These are phyloP conservation scores for Fusarium nelsonii DNA, from an alignment of 2,329 filamentous ascomycete species.

Conservation along the genomic window DNA sequence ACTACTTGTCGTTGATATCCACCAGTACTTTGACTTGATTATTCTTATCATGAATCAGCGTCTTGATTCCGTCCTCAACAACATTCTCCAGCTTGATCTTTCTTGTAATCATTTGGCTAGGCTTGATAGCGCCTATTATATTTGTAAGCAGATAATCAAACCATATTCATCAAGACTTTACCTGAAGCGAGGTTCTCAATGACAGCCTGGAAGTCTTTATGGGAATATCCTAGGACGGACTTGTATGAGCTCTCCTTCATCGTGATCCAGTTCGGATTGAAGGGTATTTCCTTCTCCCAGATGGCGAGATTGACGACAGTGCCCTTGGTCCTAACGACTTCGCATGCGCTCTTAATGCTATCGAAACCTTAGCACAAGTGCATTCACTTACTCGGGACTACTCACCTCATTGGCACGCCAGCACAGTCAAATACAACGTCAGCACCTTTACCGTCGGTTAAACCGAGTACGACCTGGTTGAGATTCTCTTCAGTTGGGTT, in stretches of 20 bases:
- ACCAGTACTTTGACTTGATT: slow-evolving; percentile 74
- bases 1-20: slow-evolving; percentile 51
- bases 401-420: slow-evolving; percentile 58
- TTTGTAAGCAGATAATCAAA: background rate
- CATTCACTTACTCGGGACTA: accelerated
- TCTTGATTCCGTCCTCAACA: slow-evolving; percentile 68
- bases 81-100: slow-evolving; percentile 67
- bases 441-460: slow-evolving; percentile 64
- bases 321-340: slow-evolving; percentile 64
- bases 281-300: slow-evolving; percentile 62
- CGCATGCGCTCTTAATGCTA: slow-evolving; percentile 55
- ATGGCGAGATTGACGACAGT: slow-evolving; percentile 74
- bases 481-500: slow-evolving; percentile 60
- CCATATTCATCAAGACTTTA: background rate
- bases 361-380: background rate
- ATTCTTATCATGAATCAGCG: slow-evolving; percentile 70
- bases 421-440: slow-evolving; percentile 73
- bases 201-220: slow-evolving; percentile 66
- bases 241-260: slow-evolving; percentile 46
- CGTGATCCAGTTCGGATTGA: slow-evolving; percentile 48
- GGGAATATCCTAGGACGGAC: slow-evolving; percentile 44
- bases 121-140: slow-evolving; percentile 60
- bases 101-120: slow-evolving; percentile 70
- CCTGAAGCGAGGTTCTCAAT: slow-evolving; percentile 57
- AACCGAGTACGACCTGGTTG: slow-evolving; percentile 57